These are phyloP conservation scores for Paramecium octaurelia DNA, from an alignment of 73 alveolate species.

Conservation along the genomic window DNA sequence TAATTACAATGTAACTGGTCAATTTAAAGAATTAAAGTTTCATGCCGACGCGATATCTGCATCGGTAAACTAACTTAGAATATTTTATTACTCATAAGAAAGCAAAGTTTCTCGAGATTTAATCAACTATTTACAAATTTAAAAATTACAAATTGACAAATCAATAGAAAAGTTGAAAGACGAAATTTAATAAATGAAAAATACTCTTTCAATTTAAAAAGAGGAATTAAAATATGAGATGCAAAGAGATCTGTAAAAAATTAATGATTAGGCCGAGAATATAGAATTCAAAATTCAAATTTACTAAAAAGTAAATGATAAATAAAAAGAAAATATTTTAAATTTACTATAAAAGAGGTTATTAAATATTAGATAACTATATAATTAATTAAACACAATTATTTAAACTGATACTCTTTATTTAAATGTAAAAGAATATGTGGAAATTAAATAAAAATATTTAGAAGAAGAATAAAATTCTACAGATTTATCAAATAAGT, in stretches of 20 bases:
- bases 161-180: neutral
- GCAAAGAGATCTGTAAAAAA: too few relatives aligned
- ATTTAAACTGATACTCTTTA: neutral
- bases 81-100: neutral
- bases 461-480: neutral
- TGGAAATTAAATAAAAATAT: neutral
- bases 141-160: too few relatives aligned
- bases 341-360: neutral
- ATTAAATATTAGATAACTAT: neutral
- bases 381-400: neutral
- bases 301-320: neutral
- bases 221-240: neutral
- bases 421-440: neutral
- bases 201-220: neutral
- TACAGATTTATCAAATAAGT: neutral
- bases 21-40: neutral
- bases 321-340: neutral
- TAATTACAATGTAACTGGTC: neutral
- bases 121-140: neutral
- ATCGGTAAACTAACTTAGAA: neutral
- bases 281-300: neutral
- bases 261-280: neutral
- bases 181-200: neutral
- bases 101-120: neutral
- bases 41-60: neutral